Conservation (phyloP, 768 basidiomycete species). For the Cantharellus anzutake region DNA sequence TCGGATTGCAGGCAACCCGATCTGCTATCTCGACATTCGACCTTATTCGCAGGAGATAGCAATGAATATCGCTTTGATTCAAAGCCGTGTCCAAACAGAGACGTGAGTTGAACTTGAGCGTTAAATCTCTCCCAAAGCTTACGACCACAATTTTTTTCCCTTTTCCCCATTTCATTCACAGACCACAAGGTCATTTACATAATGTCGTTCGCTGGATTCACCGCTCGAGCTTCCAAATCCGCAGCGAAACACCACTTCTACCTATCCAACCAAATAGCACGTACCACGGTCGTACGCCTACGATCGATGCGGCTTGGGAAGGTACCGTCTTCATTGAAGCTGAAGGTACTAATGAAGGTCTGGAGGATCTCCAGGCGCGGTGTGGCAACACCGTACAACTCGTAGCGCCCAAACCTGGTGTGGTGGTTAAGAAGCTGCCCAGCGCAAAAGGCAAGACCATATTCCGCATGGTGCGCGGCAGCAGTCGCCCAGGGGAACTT, state of each 20-base stretch:
- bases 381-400: slow-evolving; percentile 53
- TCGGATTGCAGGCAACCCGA: slow-evolving; percentile 28
- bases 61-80: slow-evolving; percentile 50
- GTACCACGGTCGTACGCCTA: slow-evolving; percentile 21
- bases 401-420: slow-evolving; percentile 14
- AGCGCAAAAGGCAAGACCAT: slow-evolving; percentile 21
- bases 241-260: slow-evolving; percentile 21
- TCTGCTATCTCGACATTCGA: slow-evolving; percentile 52
- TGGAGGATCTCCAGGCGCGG: slow-evolving; percentile 55
- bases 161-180: slow-evolving; percentile 13
- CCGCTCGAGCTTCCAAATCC: slow-evolving; percentile 55
- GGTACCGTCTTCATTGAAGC: slow-evolving; percentile 70
- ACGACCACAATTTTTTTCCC: background rate
- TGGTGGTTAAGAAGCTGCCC: background rate
- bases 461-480: slow-evolving; percentile 58
- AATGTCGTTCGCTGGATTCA: slow-evolving; percentile 77
- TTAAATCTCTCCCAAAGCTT: background rate
- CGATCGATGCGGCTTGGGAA: slow-evolving; percentile 65
- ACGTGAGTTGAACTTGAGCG: slow-evolving; percentile 35
- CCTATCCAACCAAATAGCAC: background rate
- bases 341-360: slow-evolving; percentile 72
- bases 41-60: slow-evolving; percentile 70
- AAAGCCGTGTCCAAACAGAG: slow-evolving; percentile 58
- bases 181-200: slow-evolving; percentile 61
- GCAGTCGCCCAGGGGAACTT: slow-evolving; percentile 53